Evolutionary conservation across 2,329 filamentous ascomycete genomes (phyloP), one percentile per base, ranked within the genome.

Genomic region (Emericellopsis cladophorae): DNA sequence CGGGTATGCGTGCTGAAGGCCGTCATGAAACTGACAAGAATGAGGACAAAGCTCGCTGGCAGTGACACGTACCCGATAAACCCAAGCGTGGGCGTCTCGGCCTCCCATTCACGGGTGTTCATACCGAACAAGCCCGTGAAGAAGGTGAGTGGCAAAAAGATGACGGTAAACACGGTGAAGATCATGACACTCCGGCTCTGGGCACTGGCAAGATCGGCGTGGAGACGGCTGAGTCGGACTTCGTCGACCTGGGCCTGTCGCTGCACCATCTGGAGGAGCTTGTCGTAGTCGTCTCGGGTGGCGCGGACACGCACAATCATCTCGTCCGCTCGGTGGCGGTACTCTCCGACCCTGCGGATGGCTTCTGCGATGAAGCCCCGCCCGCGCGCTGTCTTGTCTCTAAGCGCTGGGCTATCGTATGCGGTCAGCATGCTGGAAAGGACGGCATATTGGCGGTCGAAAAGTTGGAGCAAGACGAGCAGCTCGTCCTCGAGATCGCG

Each of bases 181-280:
- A 81, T 76, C 70, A 80, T 76, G 43, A 81, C 70, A 14, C 75
- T 75, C 21, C 75, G 64, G 42, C 74, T 77, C 54, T 80, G 76
- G 8, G 70, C 68, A 43, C 72, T 74, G 0, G 77, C 76, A 0
- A 79, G 67, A 47, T 81, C 75, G 2, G 76, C 75, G 48, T 81
- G 74, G 42, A 78, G 61, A 2, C 78, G 64, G 21, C 75, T 76
- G 54, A 78, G 70, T 21, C 75, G 70, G 8, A 79, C 75, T 52
- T 81, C 77, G 49, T 80, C 76, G 2, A 81, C 74, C 49, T 81
- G 77, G 0, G 76, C 76, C 49, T 81, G 76, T 14, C 77, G 74
- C 51, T 81, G 76, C 33, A 78, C 76, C 66, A 81, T 77, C 53
- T 81, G 75, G 11, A 81, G 69, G 5, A 81, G 65, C 46, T 79